These are phyloP conservation scores for Aspergillus caelatus DNA, from an alignment of 2,329 filamentous ascomycete species.

Conservation along the genomic window DNA sequence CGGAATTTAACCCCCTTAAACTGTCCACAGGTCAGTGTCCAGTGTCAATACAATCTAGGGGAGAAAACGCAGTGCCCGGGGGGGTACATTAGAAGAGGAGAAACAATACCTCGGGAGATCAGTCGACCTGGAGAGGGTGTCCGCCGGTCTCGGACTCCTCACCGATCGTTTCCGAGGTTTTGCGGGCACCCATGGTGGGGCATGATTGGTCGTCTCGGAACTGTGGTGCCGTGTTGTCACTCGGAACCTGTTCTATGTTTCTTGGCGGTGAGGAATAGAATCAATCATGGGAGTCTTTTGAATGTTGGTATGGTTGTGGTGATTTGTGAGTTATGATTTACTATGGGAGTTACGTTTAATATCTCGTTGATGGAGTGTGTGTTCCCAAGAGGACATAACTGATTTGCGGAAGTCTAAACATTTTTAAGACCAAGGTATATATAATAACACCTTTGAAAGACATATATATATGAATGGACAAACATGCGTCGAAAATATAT, in stretches of 20 bases:
- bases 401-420: no score
- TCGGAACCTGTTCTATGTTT: not conserved
- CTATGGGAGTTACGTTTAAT: no score
- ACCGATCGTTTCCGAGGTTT: conserved; percentile 16
- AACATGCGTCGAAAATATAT: no score
- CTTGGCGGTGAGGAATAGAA: not conserved
- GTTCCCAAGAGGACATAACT: no score
- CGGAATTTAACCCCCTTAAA: no score
- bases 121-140: conserved; percentile 1
- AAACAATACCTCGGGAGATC: conserved; percentile 12
- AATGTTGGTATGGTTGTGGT: not conserved
- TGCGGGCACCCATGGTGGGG: not conserved
- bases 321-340: no score
- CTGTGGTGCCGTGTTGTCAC: not conserved
- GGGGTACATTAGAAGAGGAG: not conserved
- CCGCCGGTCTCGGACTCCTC: conserved; percentile 20
- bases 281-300: not conserved
- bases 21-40: not conserved
- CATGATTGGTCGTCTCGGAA: conserved; percentile 25
- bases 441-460: no score
- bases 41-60: not conserved
- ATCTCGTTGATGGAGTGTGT: no score
- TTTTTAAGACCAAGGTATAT: no score
- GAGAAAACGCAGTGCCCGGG: not conserved
- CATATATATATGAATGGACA: no score